Percentiles rank a stretch among this genome's conserved stretches.
phyloP scores from a whole-genome alignment of 202 grass and related monocot genomes.

The Saccharum hybrid region DNA sequence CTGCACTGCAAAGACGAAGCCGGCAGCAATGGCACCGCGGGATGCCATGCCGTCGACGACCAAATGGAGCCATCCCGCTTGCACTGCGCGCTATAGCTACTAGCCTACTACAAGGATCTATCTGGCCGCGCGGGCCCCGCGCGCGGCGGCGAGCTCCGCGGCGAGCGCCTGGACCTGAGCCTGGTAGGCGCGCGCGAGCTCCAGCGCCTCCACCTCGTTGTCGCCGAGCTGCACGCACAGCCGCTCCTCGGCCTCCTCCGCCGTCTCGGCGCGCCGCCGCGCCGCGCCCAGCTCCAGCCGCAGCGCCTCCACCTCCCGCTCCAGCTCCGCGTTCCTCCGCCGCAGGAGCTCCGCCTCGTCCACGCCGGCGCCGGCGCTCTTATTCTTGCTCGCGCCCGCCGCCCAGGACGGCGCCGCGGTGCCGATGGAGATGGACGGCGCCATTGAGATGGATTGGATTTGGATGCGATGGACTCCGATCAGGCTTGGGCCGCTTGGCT shows the following conservation, averaged over 20 bases:
- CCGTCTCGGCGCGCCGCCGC: constrained; percentile 49
- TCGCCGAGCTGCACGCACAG: constrained; percentile 64
- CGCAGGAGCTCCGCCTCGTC: constrained; percentile 37
- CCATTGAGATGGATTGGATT: background rate
- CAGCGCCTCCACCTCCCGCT: constrained; percentile 51
- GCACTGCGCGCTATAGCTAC: background rate
- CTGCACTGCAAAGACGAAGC: background rate
- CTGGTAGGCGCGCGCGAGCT: constrained; percentile 33
- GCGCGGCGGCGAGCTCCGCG: constrained; percentile 36
- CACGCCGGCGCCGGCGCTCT: background rate
- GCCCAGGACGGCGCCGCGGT: background rate
- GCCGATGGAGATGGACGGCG: constrained; percentile 36
- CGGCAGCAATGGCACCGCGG: background rate
- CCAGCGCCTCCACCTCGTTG: constrained; percentile 43
- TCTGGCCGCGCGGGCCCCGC: background rate
- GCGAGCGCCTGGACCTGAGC: constrained; percentile 26
- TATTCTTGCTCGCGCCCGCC: background rate
- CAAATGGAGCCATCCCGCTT: background rate
- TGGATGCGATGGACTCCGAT: background rate
- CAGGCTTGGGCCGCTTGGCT: background rate
- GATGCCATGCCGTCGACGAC: background rate
- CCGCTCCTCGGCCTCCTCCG: constrained; percentile 61
- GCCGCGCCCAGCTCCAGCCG: constrained; percentile 39
- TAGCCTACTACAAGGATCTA: background rate
- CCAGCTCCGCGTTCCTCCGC: constrained; percentile 55